Conservation (phyloP, 23 red algal genomes). For the Gracilaria gracilis region DNA sequence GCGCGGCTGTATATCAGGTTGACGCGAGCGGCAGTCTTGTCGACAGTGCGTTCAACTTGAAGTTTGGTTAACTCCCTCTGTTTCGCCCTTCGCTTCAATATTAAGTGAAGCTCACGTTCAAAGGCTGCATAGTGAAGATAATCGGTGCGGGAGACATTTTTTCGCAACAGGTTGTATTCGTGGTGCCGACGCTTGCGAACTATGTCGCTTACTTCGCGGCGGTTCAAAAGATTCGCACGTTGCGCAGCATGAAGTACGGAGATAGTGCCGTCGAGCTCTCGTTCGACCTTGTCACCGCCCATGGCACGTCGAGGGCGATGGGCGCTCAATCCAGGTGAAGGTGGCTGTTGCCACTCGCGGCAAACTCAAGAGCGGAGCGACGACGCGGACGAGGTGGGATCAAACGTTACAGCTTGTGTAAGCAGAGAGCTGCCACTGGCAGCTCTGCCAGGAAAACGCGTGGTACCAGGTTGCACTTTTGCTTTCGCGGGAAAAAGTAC, state of each 20-base stretch:
- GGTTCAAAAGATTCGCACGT: conserved; percentile 31
- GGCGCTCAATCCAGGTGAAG: too few species aligned
- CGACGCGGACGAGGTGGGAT: conserved; percentile 2
- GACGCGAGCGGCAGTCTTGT: conserved; percentile 58
- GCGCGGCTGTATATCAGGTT: conserved; percentile 71
- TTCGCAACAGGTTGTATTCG: conserved; percentile 49
- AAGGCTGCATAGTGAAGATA: conserved; percentile 71
- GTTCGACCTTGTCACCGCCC: conserved; percentile 42
- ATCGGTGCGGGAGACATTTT: conserved; percentile 21
- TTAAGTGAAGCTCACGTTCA: conserved; percentile 37
- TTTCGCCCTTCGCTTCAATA: conserved; percentile 38
- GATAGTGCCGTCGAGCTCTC: conserved; percentile 36
- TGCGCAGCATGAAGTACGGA: conserved; percentile 36
- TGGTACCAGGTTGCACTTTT: neutral
- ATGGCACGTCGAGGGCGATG: neutral
- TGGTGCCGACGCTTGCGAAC: conserved; percentile 61
- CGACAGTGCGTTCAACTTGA: conserved; percentile 22
- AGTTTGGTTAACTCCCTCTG: conserved; percentile 1
- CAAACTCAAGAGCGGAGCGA: neutral
- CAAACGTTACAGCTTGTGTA: conserved; percentile 14
- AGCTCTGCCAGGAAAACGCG: too few species aligned
- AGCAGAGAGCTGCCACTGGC: neutral
- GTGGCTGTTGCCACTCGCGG: neutral
- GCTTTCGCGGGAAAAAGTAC: conserved; percentile 24
- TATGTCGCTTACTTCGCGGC: conserved; percentile 35